Evolutionary conservation across 441 rosid genomes (phyloP).

Genomic region (Pelargonium australe): DNA sequence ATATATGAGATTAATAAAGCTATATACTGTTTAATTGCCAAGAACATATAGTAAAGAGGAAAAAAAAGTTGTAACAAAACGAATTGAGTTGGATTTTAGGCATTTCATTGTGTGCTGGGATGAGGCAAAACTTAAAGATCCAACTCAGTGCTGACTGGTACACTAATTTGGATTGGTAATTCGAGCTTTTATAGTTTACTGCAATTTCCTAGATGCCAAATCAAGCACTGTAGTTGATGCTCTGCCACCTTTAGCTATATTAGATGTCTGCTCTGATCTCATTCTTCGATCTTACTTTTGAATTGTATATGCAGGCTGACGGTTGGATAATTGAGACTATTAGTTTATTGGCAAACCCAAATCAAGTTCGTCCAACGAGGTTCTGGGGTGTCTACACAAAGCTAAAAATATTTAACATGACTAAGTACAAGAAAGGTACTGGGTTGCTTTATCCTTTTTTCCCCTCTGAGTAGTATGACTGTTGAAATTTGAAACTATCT

Average conservation of each 20-base stretch:
- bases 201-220: not conserved
- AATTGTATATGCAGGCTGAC: constrained; percentile 56
- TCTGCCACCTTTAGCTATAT: not conserved
- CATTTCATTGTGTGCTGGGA: not conserved
- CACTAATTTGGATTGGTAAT: not conserved
- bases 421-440: constrained; percentile 68
- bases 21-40: not conserved
- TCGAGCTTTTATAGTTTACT: not conserved
- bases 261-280: not conserved
- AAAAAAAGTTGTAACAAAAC: not conserved
- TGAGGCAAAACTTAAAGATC: not conserved
- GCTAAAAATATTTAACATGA: constrained; percentile 84
- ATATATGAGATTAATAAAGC: not conserved
- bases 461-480: not conserved
- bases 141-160: not conserved
- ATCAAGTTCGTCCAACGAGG: constrained; percentile 74
- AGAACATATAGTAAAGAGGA: not conserved
- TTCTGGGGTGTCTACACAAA: constrained; percentile 96
- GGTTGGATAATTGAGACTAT: constrained; percentile 94
- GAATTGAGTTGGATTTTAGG: not conserved
- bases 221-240: not conserved
- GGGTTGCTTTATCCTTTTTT: not conserved
- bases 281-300: not conserved
- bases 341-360: constrained; percentile 75
- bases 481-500: not conserved